phyloP scores from a whole-genome alignment of 2,329 filamentous ascomycete species.

The Tolypocladium cylindrosporum region DNA sequence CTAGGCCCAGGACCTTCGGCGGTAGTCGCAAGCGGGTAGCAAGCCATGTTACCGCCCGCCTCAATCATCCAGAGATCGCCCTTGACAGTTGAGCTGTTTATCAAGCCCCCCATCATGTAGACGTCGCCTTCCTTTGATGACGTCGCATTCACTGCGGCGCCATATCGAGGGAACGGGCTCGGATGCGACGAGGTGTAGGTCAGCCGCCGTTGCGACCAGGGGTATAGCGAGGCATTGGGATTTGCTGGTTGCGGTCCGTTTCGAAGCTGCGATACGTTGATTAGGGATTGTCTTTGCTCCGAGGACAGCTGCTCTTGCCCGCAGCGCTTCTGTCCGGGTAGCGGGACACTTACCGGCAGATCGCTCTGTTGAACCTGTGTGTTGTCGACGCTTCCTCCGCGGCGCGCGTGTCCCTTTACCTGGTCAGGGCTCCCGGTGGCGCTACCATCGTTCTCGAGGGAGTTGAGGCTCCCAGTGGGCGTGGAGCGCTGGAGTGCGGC shows the following conservation, averaged over 20 bases:
- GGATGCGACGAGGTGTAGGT: slow-evolving; percentile 75
- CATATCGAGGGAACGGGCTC: slow-evolving; percentile 92
- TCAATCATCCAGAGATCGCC: slow-evolving; percentile 98
- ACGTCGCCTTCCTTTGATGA: slow-evolving; percentile 96
- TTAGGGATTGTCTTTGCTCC: slow-evolving; percentile 5
- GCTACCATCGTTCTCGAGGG: slow-evolving; percentile 46
- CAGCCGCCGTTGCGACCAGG: slow-evolving; percentile 85
- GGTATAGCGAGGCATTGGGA: slow-evolving; percentile 75
- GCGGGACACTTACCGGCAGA: slow-evolving; percentile 28
- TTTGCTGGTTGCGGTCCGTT: slow-evolving; percentile 41
- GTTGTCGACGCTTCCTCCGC: slow-evolving; percentile 41
- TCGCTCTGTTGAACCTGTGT: slow-evolving; percentile 23
- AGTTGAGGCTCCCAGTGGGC: slow-evolving; percentile 69
- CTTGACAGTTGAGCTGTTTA: slow-evolving; percentile 91
- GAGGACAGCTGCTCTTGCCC: background rate
- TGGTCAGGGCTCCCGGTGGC: slow-evolving; percentile 56
- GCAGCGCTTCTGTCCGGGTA: background rate
- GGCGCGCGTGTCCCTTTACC: slow-evolving; percentile 46
- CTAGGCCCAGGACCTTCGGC: slow-evolving; percentile 90
- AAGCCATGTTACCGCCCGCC: slow-evolving; percentile 75
- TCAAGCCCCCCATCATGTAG: slow-evolving; percentile 93
- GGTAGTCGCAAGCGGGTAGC: slow-evolving; percentile 84
- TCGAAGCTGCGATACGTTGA: slow-evolving; percentile 32
- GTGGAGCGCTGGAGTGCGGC: slow-evolving; percentile 48
- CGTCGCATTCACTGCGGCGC: slow-evolving; percentile 84